phyloP scores from a whole-genome alignment of 257 asterid genomes.

The Catharanthus roseus region DNA sequence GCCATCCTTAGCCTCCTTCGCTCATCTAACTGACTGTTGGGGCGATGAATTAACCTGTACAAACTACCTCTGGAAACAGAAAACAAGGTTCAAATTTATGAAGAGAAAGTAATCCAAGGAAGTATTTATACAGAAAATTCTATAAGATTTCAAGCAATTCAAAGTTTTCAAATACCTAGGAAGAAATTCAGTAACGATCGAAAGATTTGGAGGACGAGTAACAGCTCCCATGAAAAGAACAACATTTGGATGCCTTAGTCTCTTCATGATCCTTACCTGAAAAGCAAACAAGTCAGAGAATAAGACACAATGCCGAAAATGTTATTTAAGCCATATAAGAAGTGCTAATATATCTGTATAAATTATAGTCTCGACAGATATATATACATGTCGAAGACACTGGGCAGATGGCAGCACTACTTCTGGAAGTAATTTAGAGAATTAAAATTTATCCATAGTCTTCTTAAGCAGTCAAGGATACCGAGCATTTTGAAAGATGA shows the following conservation, averaged over 20 bases:
- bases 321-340: conserved; percentile 1
- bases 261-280: conserved; percentile 85
- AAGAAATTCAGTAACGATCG: conserved; percentile 88
- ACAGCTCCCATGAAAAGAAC: conserved; percentile 98
- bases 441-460: background rate
- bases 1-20: conserved; percentile 94
- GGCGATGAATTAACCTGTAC: conserved; percentile 88
- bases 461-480: conserved; percentile 5
- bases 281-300: conserved; percentile 20
- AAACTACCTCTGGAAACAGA: conserved; percentile 78
- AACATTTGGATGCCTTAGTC: conserved; percentile 86
- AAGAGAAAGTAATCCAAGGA: conserved; percentile 9
- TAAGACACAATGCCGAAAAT: conserved; percentile 6
- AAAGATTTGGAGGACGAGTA: conserved; percentile 94
- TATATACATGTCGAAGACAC: background rate
- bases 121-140: background rate
- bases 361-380: too few relatives aligned
- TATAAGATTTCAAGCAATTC: background rate
- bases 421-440: background rate
- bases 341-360: background rate
- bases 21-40: conserved; percentile 86
- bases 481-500: background rate
- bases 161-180: conserved; percentile 63
- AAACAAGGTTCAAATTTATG: conserved; percentile 22
- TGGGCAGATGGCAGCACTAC: background rate